Base-by-base conservation (phyloP, 495 filamentous ascomycete species). In the Lentithecium fluviatile region DNA sequence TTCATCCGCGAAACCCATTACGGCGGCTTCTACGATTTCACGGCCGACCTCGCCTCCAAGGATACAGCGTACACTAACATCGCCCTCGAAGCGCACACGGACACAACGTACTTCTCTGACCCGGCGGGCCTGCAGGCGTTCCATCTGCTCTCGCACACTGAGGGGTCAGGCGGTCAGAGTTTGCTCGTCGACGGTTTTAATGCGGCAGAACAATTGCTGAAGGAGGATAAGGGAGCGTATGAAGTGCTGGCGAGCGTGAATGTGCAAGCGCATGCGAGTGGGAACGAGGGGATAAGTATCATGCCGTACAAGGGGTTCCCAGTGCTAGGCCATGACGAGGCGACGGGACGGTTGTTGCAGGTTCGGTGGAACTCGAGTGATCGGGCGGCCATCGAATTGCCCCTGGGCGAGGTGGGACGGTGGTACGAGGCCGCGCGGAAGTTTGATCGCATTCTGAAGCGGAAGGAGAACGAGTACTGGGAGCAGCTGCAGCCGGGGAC, bases 21-120 rank as follows among this genome's bases (percentile, higher is more conserved):
- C 70, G 93, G 87, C 62, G 91, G 88, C 24, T 96, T 97, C 76
- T 97, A 91, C 80, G 90, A 95, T 73, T 96, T 97, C 72, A 92
- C 87, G 0, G 84, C 92, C 29, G 89, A 96, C 70, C 81, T 96
- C 17, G 83, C 88, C 21, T 87, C 82, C 69, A 92, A 90, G 70
- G 93, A 97, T 69, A 95, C 87, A 5, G 93, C 93, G n/a, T 97
- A 96, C 73, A 96, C 92, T 13, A 86, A 81, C 57, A 76, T 92
- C 51, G 81, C 82, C 6, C 78, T 97, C 0, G 79, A 79, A 23
- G 84, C 85, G 7, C 93, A 97, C 70, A 97, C 93, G 3, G 93
- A 97, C 73, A 96, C 82, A 21, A 95, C 91, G 36, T 97, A 97
- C 72, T 97, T 96, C 73, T 87, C 84, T 12, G 91, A 96, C 45